Conservation (phyloP, 192 early-diverging fungal species). For the Coemansia sp. region DNA sequence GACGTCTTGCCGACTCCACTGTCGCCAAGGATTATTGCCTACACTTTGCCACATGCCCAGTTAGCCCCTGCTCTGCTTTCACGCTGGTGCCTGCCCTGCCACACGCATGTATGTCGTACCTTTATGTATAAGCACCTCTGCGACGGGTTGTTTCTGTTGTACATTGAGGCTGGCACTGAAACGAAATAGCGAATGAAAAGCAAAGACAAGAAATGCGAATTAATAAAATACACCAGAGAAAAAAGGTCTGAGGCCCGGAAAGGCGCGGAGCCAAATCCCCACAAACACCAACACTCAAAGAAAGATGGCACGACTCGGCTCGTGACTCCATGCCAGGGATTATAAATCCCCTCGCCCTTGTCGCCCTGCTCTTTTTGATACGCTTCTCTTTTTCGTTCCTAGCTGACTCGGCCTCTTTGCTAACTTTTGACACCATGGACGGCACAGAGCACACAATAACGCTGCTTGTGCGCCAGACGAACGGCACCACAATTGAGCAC, state of each 20-base stretch:
- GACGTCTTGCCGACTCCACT: conserved; percentile 96
- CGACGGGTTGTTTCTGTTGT: conserved; percentile 39
- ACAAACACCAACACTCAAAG: background rate
- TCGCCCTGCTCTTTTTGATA: background rate
- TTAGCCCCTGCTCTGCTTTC: background rate
- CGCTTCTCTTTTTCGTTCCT: conserved; percentile 1
- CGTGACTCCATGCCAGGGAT: background rate
- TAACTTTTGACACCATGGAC: conserved; percentile 8
- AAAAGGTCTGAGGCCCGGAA: background rate
- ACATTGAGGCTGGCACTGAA: conserved; percentile 23
- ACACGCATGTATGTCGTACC: conserved; percentile 13
- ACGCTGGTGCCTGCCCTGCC: too few relatives aligned
- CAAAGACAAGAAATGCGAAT: conserved; percentile 1
- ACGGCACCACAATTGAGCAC: conserved; percentile 32
- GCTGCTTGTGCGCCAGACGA: conserved; percentile 34
- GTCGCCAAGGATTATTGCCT: conserved; percentile 55
- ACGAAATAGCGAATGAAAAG: background rate
- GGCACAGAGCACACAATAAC: conserved; percentile 12
- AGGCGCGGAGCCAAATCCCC: background rate
- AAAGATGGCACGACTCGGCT: background rate
- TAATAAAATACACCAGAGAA: conserved; percentile 1
- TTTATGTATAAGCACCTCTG: conserved; percentile 47
- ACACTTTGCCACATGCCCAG: conserved; percentile 7
- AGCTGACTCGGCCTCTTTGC: background rate
- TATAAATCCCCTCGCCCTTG: too few relatives aligned